These are phyloP conservation scores for Trapa bicornis DNA, from an alignment of 345 rosid species.

Conservation along the genomic window DNA sequence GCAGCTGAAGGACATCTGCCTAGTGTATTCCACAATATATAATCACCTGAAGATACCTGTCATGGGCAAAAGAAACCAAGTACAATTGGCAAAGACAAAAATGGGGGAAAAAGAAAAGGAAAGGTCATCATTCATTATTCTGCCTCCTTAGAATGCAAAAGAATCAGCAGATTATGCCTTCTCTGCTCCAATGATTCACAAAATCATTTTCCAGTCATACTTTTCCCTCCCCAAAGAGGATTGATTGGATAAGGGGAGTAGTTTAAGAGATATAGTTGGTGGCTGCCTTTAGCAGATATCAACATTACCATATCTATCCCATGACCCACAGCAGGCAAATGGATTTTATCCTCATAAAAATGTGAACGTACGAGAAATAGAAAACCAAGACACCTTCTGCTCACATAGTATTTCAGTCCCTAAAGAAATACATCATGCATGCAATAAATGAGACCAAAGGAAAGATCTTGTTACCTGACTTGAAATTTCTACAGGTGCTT, in stretches of 20 bases:
- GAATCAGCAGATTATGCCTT: neutral
- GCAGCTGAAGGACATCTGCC: constrained; percentile 73
- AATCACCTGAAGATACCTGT: constrained; percentile 79
- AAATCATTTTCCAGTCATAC: neutral
- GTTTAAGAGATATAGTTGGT: neutral
- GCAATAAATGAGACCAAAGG: neutral
- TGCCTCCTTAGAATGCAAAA: neutral
- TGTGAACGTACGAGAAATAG: neutral
- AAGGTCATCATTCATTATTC: neutral
- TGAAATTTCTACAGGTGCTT: constrained; percentile 70
- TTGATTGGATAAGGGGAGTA: neutral
- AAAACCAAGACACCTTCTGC: neutral
- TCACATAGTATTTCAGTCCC: neutral
- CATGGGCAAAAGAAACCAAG: neutral
- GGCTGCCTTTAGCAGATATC: neutral
- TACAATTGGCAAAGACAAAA: neutral
- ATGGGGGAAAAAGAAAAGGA: neutral
- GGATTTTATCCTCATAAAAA: neutral
- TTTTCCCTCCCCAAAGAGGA: neutral
- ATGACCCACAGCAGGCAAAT: neutral
- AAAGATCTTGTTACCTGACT: constrained; percentile 45
- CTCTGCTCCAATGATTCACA: neutral
- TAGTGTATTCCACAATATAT: constrained; percentile 87
- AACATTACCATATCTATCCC: neutral
- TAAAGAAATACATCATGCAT: neutral